Conservation (phyloP, 2,329 filamentous ascomycete species). For the Stagonosporopsis chrysanthemi region DNA sequence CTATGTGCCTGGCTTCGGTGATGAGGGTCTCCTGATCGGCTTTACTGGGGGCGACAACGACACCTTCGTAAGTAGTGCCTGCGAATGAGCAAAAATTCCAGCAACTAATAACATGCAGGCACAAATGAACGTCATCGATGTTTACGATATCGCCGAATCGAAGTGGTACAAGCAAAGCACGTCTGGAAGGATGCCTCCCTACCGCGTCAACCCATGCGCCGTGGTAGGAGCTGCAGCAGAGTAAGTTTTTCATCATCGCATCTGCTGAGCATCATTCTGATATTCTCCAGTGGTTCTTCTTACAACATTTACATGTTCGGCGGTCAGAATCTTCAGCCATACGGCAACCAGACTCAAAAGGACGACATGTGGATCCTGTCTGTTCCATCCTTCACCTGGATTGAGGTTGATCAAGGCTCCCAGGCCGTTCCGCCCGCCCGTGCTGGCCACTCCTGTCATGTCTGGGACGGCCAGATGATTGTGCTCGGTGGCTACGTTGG, state of each 20-base stretch:
- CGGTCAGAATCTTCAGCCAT: conserved; percentile 74
- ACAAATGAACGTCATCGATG: conserved; percentile 75
- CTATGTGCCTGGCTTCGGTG: conserved; percentile 78
- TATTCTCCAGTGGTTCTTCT: conserved; percentile 63
- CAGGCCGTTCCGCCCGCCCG: conserved; percentile 64
- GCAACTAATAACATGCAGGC: conserved; percentile 51
- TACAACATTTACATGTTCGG: conserved; percentile 83
- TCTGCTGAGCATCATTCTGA: conserved; percentile 13
- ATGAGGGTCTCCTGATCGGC: conserved; percentile 77
- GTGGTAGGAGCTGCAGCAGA: conserved; percentile 76
- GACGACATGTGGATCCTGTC: conserved; percentile 82
- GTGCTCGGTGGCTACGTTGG: conserved; percentile 76
- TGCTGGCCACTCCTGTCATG: conserved; percentile 77
- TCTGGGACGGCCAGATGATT: conserved; percentile 83
- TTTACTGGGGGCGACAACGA: conserved; percentile 75
- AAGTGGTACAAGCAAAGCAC: conserved; percentile 80
- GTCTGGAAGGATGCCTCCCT: conserved; percentile 64
- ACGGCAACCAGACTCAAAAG: conserved; percentile 65
- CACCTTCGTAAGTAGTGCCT: conserved; percentile 63
- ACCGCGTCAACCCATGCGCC: conserved; percentile 71
- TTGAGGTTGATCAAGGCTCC: conserved; percentile 63
- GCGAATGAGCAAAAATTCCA: neutral
- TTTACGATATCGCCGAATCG: conserved; percentile 77
- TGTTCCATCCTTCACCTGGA: conserved; percentile 83
- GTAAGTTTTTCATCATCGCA: conserved; percentile 31